Conservation (phyloP, 73 alveolate genomes). For the Paramecium octaurelia region DNA sequence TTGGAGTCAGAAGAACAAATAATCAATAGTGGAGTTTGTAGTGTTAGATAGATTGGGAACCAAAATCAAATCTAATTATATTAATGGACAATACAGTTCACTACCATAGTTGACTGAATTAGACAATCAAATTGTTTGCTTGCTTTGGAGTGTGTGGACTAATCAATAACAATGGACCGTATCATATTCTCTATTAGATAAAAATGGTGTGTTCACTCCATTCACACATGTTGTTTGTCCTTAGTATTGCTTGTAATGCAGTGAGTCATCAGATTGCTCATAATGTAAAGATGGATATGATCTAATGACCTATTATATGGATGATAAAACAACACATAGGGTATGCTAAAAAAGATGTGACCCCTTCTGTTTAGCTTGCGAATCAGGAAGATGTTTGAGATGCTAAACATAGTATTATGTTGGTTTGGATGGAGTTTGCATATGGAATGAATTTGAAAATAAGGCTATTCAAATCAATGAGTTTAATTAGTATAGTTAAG, state of each 20-base stretch:
- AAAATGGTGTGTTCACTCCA: not conserved
- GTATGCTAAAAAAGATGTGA: not conserved
- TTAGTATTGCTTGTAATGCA: not conserved
- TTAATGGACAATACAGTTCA: not conserved
- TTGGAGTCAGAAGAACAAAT: not conserved
- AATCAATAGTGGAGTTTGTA: not conserved
- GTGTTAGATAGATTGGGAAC: not conserved
- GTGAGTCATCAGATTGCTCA: not conserved
- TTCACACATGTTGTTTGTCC: not conserved
- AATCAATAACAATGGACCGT: not conserved
- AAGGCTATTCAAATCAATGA: not conserved
- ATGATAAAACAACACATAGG: not conserved
- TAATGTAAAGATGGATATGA: not conserved
- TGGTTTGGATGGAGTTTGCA: not conserved
- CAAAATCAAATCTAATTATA: not conserved
- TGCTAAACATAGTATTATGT: not conserved
- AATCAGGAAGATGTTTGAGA: not conserved
- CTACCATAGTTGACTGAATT: not conserved
- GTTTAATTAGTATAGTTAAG: not conserved
- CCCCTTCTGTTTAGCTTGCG: not conserved
- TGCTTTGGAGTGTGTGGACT: not conserved
- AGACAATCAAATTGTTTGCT: not conserved
- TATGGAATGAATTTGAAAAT: not conserved
- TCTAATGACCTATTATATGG: not conserved
- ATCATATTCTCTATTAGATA: not conserved